Evolutionary conservation across 192 early-diverging fungal genomes (phyloP).

Genomic region (Backusella morwellensis): DNA sequence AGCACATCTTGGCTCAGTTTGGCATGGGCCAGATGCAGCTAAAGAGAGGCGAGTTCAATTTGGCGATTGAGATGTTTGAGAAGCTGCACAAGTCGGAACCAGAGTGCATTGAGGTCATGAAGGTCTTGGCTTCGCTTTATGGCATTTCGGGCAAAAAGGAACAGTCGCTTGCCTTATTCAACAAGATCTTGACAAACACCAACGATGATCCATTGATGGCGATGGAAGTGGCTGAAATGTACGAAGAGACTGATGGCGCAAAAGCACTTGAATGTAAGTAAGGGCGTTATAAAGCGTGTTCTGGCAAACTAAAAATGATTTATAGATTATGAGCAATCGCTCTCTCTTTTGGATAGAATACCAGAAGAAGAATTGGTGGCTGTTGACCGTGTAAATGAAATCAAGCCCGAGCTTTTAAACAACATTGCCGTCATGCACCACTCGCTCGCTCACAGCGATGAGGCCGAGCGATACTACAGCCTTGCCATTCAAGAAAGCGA

Average conservation of each 20-base stretch:
- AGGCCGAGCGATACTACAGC: slow-evolving; percentile 44
- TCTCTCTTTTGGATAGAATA: slow-evolving; percentile 16
- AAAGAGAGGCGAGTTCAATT: slow-evolving; percentile 42
- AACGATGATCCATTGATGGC: slow-evolving; percentile 54
- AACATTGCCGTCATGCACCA: slow-evolving; percentile 85
- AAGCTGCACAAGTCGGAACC: slow-evolving; percentile 58
- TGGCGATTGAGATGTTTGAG: slow-evolving; percentile 52
- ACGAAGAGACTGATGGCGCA: slow-evolving; percentile 47
- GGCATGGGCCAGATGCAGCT: slow-evolving; percentile 77
- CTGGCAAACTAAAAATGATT: too few relatives aligned
- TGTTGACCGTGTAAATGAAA: slow-evolving; percentile 17
- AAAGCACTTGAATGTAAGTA: slow-evolving; percentile 28
- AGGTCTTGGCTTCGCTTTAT: slow-evolving; percentile 61
- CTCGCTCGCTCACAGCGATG: slow-evolving; percentile 37
- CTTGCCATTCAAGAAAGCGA: slow-evolving; percentile 45
- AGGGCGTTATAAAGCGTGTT: too few relatives aligned
- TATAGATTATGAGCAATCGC: slow-evolving; percentile 32
- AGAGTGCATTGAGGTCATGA: slow-evolving; percentile 62
- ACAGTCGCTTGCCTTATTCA: slow-evolving; percentile 66
- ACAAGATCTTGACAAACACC: slow-evolving; percentile 57
- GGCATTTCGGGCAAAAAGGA: slow-evolving; percentile 59
- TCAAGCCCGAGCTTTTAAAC: slow-evolving; percentile 71
- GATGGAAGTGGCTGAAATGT: slow-evolving; percentile 64
- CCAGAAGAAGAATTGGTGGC: slow-evolving; percentile 9
- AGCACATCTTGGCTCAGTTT: slow-evolving; percentile 68